Evolutionary conservation across 352 stramenopile genomes (phyloP).

Genomic region (Pythium monospermum): DNA sequence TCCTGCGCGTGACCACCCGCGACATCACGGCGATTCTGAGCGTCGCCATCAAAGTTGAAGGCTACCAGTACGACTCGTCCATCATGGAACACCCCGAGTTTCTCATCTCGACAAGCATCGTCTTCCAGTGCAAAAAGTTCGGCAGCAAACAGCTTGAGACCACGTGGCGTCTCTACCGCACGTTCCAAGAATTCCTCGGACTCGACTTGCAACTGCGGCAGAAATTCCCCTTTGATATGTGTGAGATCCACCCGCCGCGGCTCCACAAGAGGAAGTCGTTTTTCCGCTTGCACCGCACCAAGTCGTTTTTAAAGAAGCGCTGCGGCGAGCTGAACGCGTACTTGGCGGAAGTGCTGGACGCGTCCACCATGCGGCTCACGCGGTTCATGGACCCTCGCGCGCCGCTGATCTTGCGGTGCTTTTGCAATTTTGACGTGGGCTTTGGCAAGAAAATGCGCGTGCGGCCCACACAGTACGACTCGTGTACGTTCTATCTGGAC

Average conservation of each 20-base stretch:
- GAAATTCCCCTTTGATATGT: conserved; percentile 62
- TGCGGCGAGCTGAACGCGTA: conserved; percentile 69
- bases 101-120: conserved; percentile 45
- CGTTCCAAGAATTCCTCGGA: conserved; percentile 69
- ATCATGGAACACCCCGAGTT: conserved; percentile 83
- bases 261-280: conserved; percentile 53
- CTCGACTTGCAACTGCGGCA: conserved; percentile 67
- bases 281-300: conserved; percentile 49
- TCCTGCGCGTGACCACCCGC: conserved; percentile 28
- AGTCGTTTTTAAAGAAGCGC: conserved; percentile 52
- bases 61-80: conserved; percentile 65
- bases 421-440: conserved; percentile 78
- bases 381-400: conserved; percentile 67
- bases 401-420: conserved; percentile 68
- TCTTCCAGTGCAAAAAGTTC: conserved; percentile 60
- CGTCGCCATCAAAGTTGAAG: conserved; percentile 46
- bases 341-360: conserved; percentile 33
- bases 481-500: conserved; percentile 56
- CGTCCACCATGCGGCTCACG: conserved; percentile 48
- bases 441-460: conserved; percentile 38
- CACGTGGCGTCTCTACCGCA: conserved; percentile 55
- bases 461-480: conserved; percentile 35
- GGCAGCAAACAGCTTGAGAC: conserved; percentile 50
- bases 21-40: conserved; percentile 69
- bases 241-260: conserved; percentile 36